phyloP scores from a whole-genome alignment of 352 stramenopile species.

The Globisporangium heterothallicum region DNA sequence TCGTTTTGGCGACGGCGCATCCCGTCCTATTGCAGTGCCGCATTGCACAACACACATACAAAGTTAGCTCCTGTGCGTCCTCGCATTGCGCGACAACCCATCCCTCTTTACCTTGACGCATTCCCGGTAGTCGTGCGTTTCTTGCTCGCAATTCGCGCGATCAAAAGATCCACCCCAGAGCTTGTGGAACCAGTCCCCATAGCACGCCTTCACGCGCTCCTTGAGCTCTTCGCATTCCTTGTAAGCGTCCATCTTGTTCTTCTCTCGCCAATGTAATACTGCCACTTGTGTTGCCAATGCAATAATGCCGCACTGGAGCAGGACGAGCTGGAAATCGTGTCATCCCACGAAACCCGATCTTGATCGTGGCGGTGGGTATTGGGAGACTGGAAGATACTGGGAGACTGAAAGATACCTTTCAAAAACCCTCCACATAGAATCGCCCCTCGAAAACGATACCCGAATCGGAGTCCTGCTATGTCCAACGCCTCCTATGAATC shows the following conservation, averaged over 20 bases:
- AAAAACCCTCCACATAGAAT: no score
- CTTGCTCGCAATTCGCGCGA: constrained; percentile 53
- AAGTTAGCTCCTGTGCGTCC: not conserved
- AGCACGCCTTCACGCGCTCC: constrained; percentile 75
- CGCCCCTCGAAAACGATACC: no score
- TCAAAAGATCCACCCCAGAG: constrained; percentile 68
- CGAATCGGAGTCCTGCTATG: no score
- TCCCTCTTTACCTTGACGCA: constrained; percentile 75
- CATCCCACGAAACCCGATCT: not conserved
- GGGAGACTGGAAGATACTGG: no score
- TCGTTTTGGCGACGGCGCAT: constrained; percentile 32
- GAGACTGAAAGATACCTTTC: no score
- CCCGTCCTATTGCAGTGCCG: constrained; percentile 25
- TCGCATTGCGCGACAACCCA: no score
- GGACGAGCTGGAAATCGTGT: not conserved
- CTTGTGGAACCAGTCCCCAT: constrained; percentile 77
- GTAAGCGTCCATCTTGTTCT: constrained; percentile 22
- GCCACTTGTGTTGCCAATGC: not conserved
- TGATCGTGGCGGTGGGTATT: no score
- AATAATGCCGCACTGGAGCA: not conserved
- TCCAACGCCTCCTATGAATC: no score
- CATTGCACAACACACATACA: not conserved
- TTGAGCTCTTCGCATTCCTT: constrained; percentile 73
- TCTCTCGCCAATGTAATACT: not conserved
- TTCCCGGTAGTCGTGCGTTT: constrained; percentile 64